These are phyloP conservation scores for Nymphaea colorata DNA, from an alignment of 164 flowering plant genomes.

Conservation along the genomic window DNA sequence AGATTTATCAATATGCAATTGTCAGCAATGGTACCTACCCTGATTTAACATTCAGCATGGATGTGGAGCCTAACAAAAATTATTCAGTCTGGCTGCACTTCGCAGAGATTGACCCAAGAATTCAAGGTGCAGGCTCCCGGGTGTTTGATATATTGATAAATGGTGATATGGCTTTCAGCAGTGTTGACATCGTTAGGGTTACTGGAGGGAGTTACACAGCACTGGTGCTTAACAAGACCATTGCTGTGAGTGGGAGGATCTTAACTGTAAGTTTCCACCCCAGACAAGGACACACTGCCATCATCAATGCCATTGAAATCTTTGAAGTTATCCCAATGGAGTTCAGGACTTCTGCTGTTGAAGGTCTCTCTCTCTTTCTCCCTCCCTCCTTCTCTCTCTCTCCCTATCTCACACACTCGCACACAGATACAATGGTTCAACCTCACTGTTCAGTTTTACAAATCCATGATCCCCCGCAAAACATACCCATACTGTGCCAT, in stretches of 20 bases:
- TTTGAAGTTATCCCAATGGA: constrained; percentile 67
- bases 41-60: constrained; percentile 52
- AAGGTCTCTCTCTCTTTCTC: constrained; percentile 33
- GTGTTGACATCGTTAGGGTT: constrained; percentile 52
- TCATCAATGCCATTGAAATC: constrained; percentile 82
- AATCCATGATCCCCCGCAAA: no score
- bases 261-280: constrained; percentile 62
- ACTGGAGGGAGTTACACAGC: constrained; percentile 58
- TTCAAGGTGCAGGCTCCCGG: constrained; percentile 53
- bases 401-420: no score
- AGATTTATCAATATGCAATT: constrained; percentile 64
- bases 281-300: constrained; percentile 44
- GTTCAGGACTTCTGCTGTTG: constrained; percentile 47
- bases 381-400: no score
- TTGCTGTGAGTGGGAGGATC: constrained; percentile 67
- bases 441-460: no score
- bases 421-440: no score
- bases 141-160: constrained; percentile 82
- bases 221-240: constrained; percentile 73
- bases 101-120: constrained; percentile 69
- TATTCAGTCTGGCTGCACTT: constrained; percentile 95
- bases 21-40: constrained; percentile 52
- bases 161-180: constrained; percentile 55
- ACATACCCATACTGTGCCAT: no score
- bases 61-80: constrained; percentile 83